Evolutionary conservation across 805 yeast species (phyloP).

Genomic region (Saturnispora dispora): DNA sequence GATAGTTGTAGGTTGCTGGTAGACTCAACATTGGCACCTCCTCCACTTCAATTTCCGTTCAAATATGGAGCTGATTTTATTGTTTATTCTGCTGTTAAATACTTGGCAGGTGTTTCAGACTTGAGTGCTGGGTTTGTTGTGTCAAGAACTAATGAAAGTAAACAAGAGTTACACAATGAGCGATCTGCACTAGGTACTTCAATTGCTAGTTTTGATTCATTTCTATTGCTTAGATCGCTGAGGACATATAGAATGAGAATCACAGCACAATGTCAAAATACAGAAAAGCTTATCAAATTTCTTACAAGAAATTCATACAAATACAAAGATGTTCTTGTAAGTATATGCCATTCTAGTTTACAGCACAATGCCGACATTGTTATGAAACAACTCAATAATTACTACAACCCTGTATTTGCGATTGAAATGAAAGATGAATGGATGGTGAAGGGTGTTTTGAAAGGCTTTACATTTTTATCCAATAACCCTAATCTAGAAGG

Average conservation of each 20-base stretch:
- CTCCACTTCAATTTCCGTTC: slow-evolving; percentile 46
- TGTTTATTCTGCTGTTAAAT: slow-evolving; percentile 48
- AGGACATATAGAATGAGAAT: slow-evolving; percentile 45
- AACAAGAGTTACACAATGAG: slow-evolving; percentile 30
- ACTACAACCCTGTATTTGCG: slow-evolving; percentile 40
- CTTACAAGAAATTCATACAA: slow-evolving; percentile 27
- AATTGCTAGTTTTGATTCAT: slow-evolving; percentile 42
- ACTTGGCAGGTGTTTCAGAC: slow-evolving; percentile 48
- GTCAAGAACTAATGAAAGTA: slow-evolving; percentile 29
- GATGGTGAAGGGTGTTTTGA: slow-evolving; percentile 33
- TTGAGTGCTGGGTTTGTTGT: slow-evolving; percentile 44
- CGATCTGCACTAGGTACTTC: slow-evolving; percentile 41
- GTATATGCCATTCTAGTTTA: slow-evolving; percentile 39
- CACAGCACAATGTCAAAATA: slow-evolving; percentile 36
- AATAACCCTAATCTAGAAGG: slow-evolving; percentile 40
- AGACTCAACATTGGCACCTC: slow-evolving; percentile 50
- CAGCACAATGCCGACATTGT: slow-evolving; percentile 33
- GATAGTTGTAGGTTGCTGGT: slow-evolving; percentile 36
- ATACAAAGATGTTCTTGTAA: slow-evolving; percentile 28
- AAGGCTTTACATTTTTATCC: slow-evolving; percentile 38
- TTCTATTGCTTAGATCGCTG: slow-evolving; percentile 39
- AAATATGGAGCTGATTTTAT: slow-evolving; percentile 43
- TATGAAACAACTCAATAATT: slow-evolving; percentile 33
- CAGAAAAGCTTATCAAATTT: slow-evolving; percentile 33
- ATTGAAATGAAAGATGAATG: slow-evolving; percentile 30